Conservation (phyloP, 2,329 filamentous ascomycete genomes). For the Fusarium udum region DNA sequence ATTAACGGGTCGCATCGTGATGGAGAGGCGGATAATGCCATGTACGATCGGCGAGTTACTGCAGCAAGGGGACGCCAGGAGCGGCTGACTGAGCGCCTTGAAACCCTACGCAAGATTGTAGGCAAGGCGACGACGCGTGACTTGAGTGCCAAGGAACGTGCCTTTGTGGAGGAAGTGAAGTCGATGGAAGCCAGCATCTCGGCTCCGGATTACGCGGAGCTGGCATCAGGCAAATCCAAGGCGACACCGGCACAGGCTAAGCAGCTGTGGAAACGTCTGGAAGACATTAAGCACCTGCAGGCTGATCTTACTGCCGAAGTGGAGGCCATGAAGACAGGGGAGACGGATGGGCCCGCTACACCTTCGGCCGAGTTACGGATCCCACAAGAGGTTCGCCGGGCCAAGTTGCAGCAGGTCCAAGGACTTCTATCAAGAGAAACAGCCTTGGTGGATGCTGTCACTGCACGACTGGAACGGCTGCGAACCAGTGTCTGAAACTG, state of each 20-base stretch:
- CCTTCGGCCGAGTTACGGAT: conserved; percentile 58
- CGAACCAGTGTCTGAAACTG: conserved; percentile 43
- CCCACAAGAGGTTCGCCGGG: conserved; percentile 68
- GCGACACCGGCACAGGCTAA: conserved; percentile 47
- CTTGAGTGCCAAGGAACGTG: conserved; percentile 56
- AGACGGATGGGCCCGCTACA: conserved; percentile 44
- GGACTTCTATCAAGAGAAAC: conserved; percentile 71
- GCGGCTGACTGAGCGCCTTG: conserved; percentile 66
- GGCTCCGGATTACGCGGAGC: conserved; percentile 44
- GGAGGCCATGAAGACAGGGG: conserved; percentile 52
- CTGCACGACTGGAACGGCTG: conserved; percentile 68
- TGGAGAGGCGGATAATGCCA: conserved; percentile 62
- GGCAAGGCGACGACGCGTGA: conserved; percentile 55
- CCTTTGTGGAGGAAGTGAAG: conserved; percentile 58
- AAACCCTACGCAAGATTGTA: conserved; percentile 61
- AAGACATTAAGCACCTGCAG: conserved; percentile 64
- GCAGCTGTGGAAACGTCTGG: conserved; percentile 65
- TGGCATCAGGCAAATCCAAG: conserved; percentile 49
- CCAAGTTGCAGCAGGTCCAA: conserved; percentile 72
- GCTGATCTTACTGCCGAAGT: conserved; percentile 63
- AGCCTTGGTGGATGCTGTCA: conserved; percentile 73
- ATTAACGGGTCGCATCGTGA: conserved; percentile 61
- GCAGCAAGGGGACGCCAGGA: conserved; percentile 65
- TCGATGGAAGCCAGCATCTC: conserved; percentile 64
- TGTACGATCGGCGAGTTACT: conserved; percentile 67